Conservation (phyloP, 768 basidiomycete genomes). For the Termitomyces sp. region DNA sequence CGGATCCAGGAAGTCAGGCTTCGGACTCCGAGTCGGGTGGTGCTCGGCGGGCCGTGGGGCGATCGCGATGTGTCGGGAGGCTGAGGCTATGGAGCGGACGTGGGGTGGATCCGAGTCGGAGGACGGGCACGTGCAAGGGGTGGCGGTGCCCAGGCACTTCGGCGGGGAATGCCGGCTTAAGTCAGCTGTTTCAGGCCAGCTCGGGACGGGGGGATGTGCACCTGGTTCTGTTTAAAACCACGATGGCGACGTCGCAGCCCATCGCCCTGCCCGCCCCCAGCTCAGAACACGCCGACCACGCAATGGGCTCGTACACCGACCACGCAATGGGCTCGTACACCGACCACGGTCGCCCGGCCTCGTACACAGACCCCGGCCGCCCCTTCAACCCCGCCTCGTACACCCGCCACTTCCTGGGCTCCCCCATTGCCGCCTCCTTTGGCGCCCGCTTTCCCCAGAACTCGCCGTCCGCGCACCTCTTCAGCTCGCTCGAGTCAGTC, state of each 20-base stretch:
- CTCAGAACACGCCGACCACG: slow-evolving; percentile 20
- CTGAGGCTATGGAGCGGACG: too few species aligned
- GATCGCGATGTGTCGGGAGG: too few species aligned
- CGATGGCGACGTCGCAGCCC: slow-evolving; percentile 32
- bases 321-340: slow-evolving; percentile 46
- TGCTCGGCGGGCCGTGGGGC: too few species aligned
- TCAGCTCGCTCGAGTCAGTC: slow-evolving; percentile 66
- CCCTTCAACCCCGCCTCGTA: slow-evolving; percentile 63
- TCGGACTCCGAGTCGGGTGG: too few species aligned
- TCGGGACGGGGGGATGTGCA: neutral
- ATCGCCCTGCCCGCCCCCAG: slow-evolving; percentile 36
- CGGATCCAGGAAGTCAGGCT: too few species aligned
- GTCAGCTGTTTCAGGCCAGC: neutral
- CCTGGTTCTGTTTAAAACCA: slow-evolving; percentile 2
- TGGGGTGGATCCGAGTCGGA: too few species aligned
- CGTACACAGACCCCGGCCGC: slow-evolving; percentile 37
- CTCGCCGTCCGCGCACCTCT: slow-evolving; percentile 55
- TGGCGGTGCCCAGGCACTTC: too few species aligned
- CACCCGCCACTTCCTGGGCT: slow-evolving; percentile 64
- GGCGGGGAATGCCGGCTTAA: neutral
- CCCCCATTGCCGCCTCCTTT: slow-evolving; percentile 61
- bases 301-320: slow-evolving; percentile 43
- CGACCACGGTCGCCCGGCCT: slow-evolving; percentile 34
- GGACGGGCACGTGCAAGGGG: too few species aligned
- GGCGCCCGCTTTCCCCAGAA: slow-evolving; percentile 60